Percentiles rank a stretch among this genome's conserved stretches.
These are phyloP conservation scores for Pleurozium schreberi DNA, from an alignment of 225 moss, liverwort and hornwort genomes.

Conservation along the genomic window DNA sequence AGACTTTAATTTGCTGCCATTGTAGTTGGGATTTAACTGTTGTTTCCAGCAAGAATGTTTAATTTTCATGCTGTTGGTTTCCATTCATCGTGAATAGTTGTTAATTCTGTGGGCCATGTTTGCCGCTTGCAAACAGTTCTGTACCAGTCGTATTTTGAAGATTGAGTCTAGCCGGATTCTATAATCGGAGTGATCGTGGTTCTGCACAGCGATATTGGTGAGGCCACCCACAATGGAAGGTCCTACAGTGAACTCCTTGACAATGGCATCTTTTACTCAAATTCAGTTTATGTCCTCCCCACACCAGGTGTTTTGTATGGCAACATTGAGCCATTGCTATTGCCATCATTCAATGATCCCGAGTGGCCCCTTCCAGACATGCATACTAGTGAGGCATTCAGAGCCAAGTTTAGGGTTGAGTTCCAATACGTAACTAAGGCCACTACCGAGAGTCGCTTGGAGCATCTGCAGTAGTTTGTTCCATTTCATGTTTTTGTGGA, in stretches of 20 bases:
- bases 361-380: background rate
- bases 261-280: background rate
- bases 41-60: too few relatives aligned
- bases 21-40: too few relatives aligned
- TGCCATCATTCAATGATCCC: background rate
- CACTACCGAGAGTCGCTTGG: background rate
- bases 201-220: background rate
- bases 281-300: background rate
- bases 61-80: too few relatives aligned
- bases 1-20: too few relatives aligned
- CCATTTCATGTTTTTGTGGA: background rate
- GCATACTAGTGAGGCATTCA: background rate
- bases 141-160: too few relatives aligned
- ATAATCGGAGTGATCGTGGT: background rate
- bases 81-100: too few relatives aligned
- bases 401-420: background rate
- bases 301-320: background rate
- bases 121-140: too few relatives aligned
- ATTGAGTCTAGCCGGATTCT: too few relatives aligned
- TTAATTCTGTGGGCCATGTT: too few relatives aligned
- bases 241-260: background rate
- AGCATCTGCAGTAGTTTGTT: background rate
- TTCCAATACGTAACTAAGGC: background rate
- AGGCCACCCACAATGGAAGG: background rate
- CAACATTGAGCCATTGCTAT: background rate